Percentiles rank a stretch among this genome's conserved stretches.
Evolutionary conservation across 192 early-diverging fungal species (phyloP).

Genomic region (Coemansia erecta): DNA sequence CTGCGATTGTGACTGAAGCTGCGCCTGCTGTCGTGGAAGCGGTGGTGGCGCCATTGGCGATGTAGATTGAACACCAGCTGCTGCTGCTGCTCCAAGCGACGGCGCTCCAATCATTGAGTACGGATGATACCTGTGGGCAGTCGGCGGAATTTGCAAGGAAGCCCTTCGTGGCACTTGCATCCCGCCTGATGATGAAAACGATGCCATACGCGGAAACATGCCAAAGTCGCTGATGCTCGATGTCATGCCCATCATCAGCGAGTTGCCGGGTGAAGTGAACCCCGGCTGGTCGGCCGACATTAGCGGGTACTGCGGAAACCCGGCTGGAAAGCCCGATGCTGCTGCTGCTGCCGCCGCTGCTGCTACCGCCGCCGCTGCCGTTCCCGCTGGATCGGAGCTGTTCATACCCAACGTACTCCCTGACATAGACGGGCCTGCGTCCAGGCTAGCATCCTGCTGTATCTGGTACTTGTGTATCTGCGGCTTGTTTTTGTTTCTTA

Average conservation of each 20-base stretch:
- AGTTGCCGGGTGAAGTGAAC: slow-evolving; percentile 3
- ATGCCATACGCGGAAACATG: slow-evolving; percentile 2
- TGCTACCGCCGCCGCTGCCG: too few relatives aligned
- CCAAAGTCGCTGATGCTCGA: slow-evolving; percentile 49
- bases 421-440: neutral
- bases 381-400: neutral
- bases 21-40: slow-evolving; percentile 1
- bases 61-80: neutral
- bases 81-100: neutral
- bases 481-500: slow-evolving; percentile 19
- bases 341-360: slow-evolving; percentile 3
- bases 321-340: neutral
- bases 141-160: slow-evolving; percentile 34
- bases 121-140: slow-evolving; percentile 36
- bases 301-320: slow-evolving; percentile 1
- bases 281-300: neutral
- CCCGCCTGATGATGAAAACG: neutral
- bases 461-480: slow-evolving; percentile 27
- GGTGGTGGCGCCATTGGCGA: slow-evolving; percentile 1
- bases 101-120: slow-evolving; percentile 19
- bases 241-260: slow-evolving; percentile 31
- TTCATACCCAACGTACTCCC: neutral
- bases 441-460: slow-evolving; percentile 5
- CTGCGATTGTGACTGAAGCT: slow-evolving; percentile 6
- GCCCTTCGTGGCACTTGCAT: slow-evolving; percentile 25